A percentile compares a stretch with the other conserved stretches of the same genome.
Evolutionary conservation across 2,329 filamentous ascomycete genomes (phyloP).

Genomic region (Arthrobotrys entomopaga): DNA sequence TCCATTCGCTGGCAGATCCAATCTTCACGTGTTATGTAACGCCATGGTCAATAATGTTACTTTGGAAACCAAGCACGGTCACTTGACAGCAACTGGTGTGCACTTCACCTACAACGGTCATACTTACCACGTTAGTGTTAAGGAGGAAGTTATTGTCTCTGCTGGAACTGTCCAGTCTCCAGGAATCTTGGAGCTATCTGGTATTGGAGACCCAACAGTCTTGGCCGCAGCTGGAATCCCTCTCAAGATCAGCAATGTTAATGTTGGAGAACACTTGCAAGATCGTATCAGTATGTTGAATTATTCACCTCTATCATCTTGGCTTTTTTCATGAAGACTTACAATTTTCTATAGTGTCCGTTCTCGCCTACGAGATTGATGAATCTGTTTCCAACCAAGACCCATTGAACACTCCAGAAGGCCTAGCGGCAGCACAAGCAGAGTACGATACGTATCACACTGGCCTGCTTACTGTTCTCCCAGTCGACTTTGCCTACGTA

Average conservation of each 20-base stretch:
- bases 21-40: slow-evolving; percentile 66
- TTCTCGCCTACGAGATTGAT: slow-evolving; percentile 65
- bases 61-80: slow-evolving; percentile 60
- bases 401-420: slow-evolving; percentile 60
- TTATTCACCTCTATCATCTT: not conserved
- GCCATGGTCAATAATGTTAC: slow-evolving; percentile 65
- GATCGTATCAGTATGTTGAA: slow-evolving; percentile 62
- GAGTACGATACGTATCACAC: slow-evolving; percentile 60
- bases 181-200: slow-evolving; percentile 71
- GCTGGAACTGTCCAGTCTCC: slow-evolving; percentile 70
- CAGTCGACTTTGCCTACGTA: slow-evolving; percentile 64
- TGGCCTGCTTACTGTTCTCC: slow-evolving; percentile 63
- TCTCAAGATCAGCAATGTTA: slow-evolving; percentile 63
- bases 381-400: slow-evolving; percentile 63
- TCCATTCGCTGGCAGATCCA: slow-evolving; percentile 62
- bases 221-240: slow-evolving; percentile 63
- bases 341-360: slow-evolving; percentile 61
- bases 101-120: slow-evolving; percentile 63
- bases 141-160: slow-evolving; percentile 69
- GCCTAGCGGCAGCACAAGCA: slow-evolving; percentile 59
- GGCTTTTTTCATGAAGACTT: slow-evolving; percentile 1
- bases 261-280: slow-evolving; percentile 67
- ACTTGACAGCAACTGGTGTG: slow-evolving; percentile 63
- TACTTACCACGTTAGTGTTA: slow-evolving; percentile 51
- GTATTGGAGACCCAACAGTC: slow-evolving; percentile 67